Evolutionary conservation across 768 basidiomycete genomes (phyloP), one percentile per base, ranked within the genome.

Genomic region (Boletus tomentosulus): DNA sequence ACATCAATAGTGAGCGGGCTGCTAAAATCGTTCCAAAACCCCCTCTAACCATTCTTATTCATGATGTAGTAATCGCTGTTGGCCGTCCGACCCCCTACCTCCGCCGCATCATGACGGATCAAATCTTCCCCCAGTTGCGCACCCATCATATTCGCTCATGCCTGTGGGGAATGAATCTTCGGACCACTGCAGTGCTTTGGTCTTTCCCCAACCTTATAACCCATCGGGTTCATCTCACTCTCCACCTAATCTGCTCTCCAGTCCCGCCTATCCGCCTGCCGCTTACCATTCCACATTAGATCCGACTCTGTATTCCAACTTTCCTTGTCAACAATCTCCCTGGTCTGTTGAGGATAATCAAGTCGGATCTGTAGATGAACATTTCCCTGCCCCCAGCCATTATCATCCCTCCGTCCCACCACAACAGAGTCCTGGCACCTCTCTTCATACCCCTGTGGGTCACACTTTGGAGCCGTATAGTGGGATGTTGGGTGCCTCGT

Each of bases 1-100:
- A 13, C 35, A 55, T 11, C 13, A 33, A n/a, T 33, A 43, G 64
- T 66, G 31, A 64, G 64, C 6, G 10, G 8, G 15, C 19, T 15
- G n/a, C 37, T 35, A 19, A 9, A 3, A 35, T 47, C 42, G 11
- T 22, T 22, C 13, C 25, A n/a, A 16, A 25, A 6, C 0, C 24
- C 12, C 15, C 48, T 43, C 28, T 61, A 7, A 61, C 50, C 33
- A 22, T 38, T 47, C 13, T 30, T 11, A 11, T 35, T 27, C 33
- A n/a, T 8, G 25, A 35, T 8, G 25, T 38, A 64, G 62, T 28
- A 25, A 56, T 30, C 16, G 37, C 43, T 31, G 39, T 51, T 48
- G 28, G 41, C 38, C n/a, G 1, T 46, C 56, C 11, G 48, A 34
- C n/a, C 33, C 4, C 28, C 48, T 28, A 48, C 34, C 34, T 46